Percentiles rank a stretch among this genome's conserved stretches.
Conservation (phyloP, 176 grass and related monocot genomes). For the Neostapfia colusana region DNA sequence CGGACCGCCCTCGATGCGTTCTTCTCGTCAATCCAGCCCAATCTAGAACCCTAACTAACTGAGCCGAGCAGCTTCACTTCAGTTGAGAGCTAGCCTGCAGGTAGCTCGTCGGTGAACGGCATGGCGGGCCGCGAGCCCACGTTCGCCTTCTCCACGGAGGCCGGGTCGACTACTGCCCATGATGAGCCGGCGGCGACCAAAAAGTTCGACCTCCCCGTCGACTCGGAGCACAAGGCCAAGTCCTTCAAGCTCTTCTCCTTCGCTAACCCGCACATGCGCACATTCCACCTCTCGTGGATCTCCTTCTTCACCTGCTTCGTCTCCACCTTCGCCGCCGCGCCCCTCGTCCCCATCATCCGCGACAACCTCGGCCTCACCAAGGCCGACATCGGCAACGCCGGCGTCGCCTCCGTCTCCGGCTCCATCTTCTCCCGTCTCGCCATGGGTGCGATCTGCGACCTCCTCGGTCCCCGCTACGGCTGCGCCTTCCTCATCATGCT, state of each 20-base stretch:
- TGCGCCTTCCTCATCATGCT: constrained; percentile 88
- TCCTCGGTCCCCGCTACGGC: constrained; percentile 71
- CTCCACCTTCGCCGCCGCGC: constrained; percentile 82
- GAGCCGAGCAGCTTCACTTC: no score
- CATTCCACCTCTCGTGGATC: constrained; percentile 79
- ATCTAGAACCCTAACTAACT: no score
- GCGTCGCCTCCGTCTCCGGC: constrained; percentile 77
- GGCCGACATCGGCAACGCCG: constrained; percentile 81
- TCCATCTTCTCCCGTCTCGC: constrained; percentile 85
- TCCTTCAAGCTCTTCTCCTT: constrained; percentile 57
- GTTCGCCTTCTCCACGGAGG: no score
- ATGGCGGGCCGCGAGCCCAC: no score
- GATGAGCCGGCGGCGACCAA: no score
- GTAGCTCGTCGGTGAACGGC: no score
- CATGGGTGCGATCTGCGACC: constrained; percentile 83
- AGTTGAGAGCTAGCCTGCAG: no score
- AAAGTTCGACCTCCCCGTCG: no score
- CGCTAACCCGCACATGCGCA: constrained; percentile 44
- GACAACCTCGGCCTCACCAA: constrained; percentile 70
- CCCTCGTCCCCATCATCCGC: constrained; percentile 76
- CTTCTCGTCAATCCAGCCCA: no score
- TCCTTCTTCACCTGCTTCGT: constrained; percentile 97
- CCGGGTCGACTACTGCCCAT: no score
- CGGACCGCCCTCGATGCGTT: no score
- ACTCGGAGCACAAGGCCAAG: constrained; percentile 89